Evolutionary conservation across 345 rosid genomes (phyloP).

Genomic region (Moricandia arvensis): DNA sequence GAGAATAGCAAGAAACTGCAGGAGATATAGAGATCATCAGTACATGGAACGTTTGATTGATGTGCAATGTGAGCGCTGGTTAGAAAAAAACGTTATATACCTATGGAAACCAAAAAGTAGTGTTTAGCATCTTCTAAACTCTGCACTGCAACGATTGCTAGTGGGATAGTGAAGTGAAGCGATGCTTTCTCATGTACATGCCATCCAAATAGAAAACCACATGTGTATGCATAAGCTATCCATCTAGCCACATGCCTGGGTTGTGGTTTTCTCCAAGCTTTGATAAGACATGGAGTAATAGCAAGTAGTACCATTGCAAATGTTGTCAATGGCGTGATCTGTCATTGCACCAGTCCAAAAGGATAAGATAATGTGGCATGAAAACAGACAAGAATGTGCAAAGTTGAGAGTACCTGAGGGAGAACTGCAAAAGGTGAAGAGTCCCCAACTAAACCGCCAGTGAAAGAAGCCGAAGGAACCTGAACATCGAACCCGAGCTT

Average conservation of each 20-base stretch:
- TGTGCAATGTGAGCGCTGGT: too few relatives aligned
- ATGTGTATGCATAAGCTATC: conserved; percentile 79
- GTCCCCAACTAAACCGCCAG: conserved; percentile 87
- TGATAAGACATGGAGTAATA: conserved; percentile 69
- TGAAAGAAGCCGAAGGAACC: conserved; percentile 71
- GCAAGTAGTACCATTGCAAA: conserved; percentile 73
- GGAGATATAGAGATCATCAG: conserved; percentile 13
- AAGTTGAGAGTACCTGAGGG: conserved; percentile 48
- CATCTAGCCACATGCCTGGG: conserved; percentile 58
- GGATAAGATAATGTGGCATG: not conserved
- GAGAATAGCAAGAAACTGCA: conserved; percentile 83
- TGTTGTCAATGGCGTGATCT: conserved; percentile 72
- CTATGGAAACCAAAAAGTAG: conserved; percentile 74
- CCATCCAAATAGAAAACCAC: conserved; percentile 96
- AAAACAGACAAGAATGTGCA: not conserved
- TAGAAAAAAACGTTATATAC: conserved; percentile 33
- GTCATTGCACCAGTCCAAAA: conserved; percentile 25
- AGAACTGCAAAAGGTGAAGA: conserved; percentile 71
- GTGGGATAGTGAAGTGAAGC: conserved; percentile 81
- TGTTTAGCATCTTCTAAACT: conserved; percentile 85
- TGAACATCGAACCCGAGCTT: conserved; percentile 56
- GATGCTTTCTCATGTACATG: conserved; percentile 99
- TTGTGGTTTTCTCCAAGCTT: conserved; percentile 70
- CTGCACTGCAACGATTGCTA: conserved; percentile 68
- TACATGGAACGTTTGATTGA: not conserved